These are phyloP conservation scores for Trichophyton benhamiae DNA, from an alignment of 2,329 filamentous ascomycete genomes.

Conservation along the genomic window DNA sequence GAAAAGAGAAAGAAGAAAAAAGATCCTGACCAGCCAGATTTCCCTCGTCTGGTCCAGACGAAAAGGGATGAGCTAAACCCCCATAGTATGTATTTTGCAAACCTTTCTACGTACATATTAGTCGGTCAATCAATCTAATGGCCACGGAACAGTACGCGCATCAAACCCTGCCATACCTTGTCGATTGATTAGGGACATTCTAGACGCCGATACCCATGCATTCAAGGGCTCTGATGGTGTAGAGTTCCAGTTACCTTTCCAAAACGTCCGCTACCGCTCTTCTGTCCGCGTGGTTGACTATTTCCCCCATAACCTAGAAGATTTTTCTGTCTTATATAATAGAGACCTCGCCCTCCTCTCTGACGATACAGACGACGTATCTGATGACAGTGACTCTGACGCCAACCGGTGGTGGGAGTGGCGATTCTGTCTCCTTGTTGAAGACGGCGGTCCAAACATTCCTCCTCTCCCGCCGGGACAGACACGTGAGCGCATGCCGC, in stretches of 20 bases:
- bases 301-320: conserved; percentile 53
- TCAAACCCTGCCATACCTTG: conserved; percentile 31
- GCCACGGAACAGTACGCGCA: conserved; percentile 33
- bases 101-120: background rate
- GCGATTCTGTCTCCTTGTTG: conserved; percentile 67
- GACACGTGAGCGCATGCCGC: conserved; percentile 46
- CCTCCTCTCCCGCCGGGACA: conserved; percentile 16
- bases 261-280: conserved; percentile 57
- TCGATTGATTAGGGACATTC: conserved; percentile 37
- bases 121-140: background rate
- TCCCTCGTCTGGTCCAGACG: conserved; percentile 10
- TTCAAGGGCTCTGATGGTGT: conserved; percentile 36
- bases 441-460: conserved; percentile 45
- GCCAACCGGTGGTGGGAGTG: conserved; percentile 54
- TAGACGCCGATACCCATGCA: conserved; percentile 36
- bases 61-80: conserved; percentile 25
- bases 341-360: conserved; percentile 40
- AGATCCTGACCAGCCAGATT: conserved; percentile 9
- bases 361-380: conserved; percentile 25
- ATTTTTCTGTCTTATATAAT: conserved; percentile 50
- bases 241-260: conserved; percentile 52
- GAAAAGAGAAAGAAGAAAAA: conserved; percentile 21
- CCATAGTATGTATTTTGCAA: conserved; percentile 27
- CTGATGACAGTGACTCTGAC: conserved; percentile 18
- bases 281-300: conserved; percentile 73